phyloP scores from a whole-genome alignment of 2,329 filamentous ascomycete genomes.

The Fusarium sp. region DNA sequence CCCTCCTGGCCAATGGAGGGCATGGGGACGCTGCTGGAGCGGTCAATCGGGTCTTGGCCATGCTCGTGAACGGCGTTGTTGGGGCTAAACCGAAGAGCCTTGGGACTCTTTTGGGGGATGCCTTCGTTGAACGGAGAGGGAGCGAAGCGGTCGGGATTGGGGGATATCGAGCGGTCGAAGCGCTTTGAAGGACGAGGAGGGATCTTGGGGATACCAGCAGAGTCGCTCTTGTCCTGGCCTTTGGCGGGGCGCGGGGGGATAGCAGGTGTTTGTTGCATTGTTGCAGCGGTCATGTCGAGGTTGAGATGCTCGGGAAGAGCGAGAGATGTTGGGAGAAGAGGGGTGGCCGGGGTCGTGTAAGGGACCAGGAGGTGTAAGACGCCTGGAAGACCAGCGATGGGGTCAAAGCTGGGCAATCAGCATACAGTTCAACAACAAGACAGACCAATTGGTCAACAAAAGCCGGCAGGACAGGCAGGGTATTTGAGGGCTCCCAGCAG shows the following conservation, averaged over 20 bases:
- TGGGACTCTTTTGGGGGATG: constrained; percentile 66
- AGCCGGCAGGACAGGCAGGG: constrained; percentile 31
- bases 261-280: constrained; percentile 65
- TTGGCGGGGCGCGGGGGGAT: constrained; percentile 72
- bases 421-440: constrained; percentile 39
- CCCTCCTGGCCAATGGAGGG: constrained; percentile 93
- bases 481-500: constrained; percentile 36
- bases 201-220: constrained; percentile 71
- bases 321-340: constrained; percentile 16
- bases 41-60: constrained; percentile 64
- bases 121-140: constrained; percentile 88
- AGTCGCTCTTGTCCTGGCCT: constrained; percentile 63
- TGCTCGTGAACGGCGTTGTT: constrained; percentile 53
- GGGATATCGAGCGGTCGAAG: constrained; percentile 82
- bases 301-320: constrained; percentile 39
- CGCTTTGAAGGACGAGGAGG: constrained; percentile 87
- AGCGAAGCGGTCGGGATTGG: constrained; percentile 83
- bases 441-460: constrained; percentile 28
- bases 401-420: constrained; percentile 47
- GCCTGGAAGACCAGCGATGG: constrained; percentile 37
- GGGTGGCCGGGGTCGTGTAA: constrained; percentile 26
- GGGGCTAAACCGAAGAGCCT: constrained; percentile 54
- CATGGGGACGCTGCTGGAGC: constrained; percentile 84
- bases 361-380: constrained; percentile 29
- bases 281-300: constrained; percentile 64